Evolutionary conservation across 179 eudicot species (phyloP).

Genomic region (Silene vulgaris): DNA sequence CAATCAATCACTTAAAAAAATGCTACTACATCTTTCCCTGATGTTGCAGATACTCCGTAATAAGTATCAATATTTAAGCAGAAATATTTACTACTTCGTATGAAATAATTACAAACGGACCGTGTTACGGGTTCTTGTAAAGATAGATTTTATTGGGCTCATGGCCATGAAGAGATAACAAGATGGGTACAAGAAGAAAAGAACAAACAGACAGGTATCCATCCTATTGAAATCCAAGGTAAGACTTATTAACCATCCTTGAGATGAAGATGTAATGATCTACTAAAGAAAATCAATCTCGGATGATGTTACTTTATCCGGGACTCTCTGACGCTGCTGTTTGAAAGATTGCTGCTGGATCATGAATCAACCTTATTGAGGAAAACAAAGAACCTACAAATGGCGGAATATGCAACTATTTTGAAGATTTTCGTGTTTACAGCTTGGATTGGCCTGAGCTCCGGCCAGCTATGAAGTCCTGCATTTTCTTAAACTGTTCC

Average conservation of each 20-base stretch:
- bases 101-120: background rate
- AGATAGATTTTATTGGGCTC: conserved; percentile 9
- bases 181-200: background rate
- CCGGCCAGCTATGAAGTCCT: conserved; percentile 87
- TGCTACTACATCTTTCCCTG: no score
- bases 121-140: background rate
- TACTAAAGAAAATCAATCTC: background rate
- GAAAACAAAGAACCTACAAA: background rate
- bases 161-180: conserved; percentile 5
- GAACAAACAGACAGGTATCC: background rate
- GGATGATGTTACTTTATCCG: background rate
- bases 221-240: background rate
- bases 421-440: conserved; percentile 10
- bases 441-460: conserved; percentile 42
- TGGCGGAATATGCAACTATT: background rate
- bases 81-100: no score
- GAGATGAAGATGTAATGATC: background rate
- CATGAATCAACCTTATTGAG: background rate
- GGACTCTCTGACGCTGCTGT: background rate
- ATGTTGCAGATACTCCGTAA: no score
- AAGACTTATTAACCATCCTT: background rate
- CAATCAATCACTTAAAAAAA: no score
- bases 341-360: background rate
- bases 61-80: no score
- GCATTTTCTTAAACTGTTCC: conserved; percentile 98